Evolutionary conservation across 331 rosid genomes (phyloP).

Genomic region (Telfairia occidentalis): DNA sequence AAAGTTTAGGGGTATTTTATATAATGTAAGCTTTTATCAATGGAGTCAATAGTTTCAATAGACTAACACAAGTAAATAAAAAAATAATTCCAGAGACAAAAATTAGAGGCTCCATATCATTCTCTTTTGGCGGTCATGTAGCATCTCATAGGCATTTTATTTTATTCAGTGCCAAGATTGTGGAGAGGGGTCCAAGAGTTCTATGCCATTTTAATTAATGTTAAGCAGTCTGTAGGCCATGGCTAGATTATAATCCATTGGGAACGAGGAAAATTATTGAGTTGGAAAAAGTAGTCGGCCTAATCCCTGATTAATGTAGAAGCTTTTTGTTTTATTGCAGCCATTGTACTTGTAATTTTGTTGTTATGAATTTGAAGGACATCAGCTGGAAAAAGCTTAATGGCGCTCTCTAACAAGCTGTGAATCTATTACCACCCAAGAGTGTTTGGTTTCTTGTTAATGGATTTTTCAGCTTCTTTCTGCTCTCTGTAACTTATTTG

Average conservation of each 20-base stretch:
- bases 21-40: no score
- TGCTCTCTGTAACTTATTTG: constrained; percentile 1
- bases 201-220: neutral
- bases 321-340: neutral
- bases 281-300: neutral
- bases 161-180: neutral
- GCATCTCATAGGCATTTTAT: neutral
- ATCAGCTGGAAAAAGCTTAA: neutral
- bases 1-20: no score
- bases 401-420: neutral
- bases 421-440: neutral
- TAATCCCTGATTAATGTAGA: neutral
- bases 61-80: neutral
- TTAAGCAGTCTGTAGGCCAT: neutral
- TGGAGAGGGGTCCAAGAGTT: neutral
- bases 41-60: neutral
- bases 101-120: neutral
- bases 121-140: neutral
- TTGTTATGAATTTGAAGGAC: neutral
- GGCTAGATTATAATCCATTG: constrained; percentile 10
- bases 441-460: constrained; percentile 1
- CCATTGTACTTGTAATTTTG: neutral
- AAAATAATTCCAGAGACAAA: no score
- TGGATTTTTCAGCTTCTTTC: neutral
- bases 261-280: neutral